These are phyloP conservation scores for Stemphylium beticola DNA, from an alignment of 2,329 filamentous ascomycete species.

Conservation along the genomic window DNA sequence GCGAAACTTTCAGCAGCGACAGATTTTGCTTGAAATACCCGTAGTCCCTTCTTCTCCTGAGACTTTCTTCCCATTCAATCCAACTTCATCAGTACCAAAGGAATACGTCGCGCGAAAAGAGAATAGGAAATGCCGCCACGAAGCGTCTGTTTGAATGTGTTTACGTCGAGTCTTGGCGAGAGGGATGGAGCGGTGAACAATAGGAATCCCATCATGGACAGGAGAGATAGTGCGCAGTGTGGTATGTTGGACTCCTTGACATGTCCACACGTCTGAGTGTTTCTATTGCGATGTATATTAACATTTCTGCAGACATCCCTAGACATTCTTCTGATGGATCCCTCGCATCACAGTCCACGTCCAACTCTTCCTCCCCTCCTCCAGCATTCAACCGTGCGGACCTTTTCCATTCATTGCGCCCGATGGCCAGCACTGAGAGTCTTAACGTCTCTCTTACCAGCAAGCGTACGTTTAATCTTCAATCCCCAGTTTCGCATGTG, in stretches of 20 bases:
- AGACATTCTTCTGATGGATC: conserved; percentile 32
- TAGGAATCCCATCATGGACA: conserved; percentile 26
- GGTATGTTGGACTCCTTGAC: conserved; percentile 17
- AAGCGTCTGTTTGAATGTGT: conserved; percentile 47
- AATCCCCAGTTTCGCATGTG: conserved; percentile 21
- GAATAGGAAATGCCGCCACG: conserved; percentile 41
- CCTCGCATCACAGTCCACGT: conserved; percentile 23
- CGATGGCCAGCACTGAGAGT: conserved; percentile 34
- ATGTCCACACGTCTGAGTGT: conserved; percentile 1
- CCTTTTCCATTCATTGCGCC: conserved; percentile 30
- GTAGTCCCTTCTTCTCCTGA: conserved; percentile 16
- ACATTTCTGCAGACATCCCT: conserved; percentile 21
- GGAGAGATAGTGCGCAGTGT: conserved; percentile 40
- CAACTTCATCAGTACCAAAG: conserved; percentile 18
- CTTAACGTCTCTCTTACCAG: conserved; percentile 29
- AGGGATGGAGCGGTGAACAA: conserved; percentile 37
- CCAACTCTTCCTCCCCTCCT: conserved; percentile 22
- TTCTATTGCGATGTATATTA: conserved; percentile 3
- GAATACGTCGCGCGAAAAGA: conserved; percentile 17
- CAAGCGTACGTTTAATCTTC: conserved; percentile 30
- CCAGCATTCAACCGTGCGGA: conserved; percentile 33
- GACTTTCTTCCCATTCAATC: conserved; percentile 13
- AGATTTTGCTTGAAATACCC: conserved; percentile 36
- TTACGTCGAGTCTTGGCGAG: conserved; percentile 42
- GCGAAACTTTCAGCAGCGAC: conserved; percentile 31